These are phyloP conservation scores for Capronia americana DNA, from an alignment of 2,329 filamentous ascomycete genomes.

Conservation along the genomic window DNA sequence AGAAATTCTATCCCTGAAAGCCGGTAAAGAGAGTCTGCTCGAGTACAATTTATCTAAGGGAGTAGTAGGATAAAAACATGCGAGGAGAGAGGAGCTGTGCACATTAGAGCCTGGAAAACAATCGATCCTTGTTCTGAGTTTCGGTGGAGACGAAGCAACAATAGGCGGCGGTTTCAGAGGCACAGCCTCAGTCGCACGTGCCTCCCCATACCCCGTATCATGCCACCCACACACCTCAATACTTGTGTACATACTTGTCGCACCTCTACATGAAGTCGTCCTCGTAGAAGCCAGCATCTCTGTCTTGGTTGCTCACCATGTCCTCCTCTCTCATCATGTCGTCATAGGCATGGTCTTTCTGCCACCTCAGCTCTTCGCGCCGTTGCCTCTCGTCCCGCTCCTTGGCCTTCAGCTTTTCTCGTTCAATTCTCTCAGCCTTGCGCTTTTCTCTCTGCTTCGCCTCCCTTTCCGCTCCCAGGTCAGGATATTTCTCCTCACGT, in stretches of 20 bases:
- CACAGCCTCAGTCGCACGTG: slow-evolving; percentile 17
- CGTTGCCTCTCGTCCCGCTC: slow-evolving; percentile 66
- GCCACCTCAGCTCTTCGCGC: slow-evolving; percentile 86
- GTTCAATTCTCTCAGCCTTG: slow-evolving; percentile 63
- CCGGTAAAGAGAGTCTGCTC: background rate
- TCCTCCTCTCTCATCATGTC: slow-evolving; percentile 86
- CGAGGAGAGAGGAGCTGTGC: background rate
- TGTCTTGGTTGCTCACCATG: slow-evolving; percentile 86
- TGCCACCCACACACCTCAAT: background rate
- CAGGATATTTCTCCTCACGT: slow-evolving; percentile 83
- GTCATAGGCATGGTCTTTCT: slow-evolving; percentile 98
- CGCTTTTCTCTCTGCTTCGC: slow-evolving; percentile 74
- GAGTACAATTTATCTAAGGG: background rate
- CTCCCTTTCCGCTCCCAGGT: slow-evolving; percentile 82
- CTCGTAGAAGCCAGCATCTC: slow-evolving; percentile 72
- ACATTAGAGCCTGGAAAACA: background rate
- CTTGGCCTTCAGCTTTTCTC: slow-evolving; percentile 49
- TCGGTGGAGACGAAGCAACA: slow-evolving; percentile 8
- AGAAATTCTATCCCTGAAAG: background rate
- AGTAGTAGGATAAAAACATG: background rate
- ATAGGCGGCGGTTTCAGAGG: slow-evolving; percentile 10
- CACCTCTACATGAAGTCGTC: slow-evolving; percentile 86
- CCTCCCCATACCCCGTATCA: background rate
- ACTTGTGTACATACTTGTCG: background rate
- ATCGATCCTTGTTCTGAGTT: background rate